Base-by-base conservation (phyloP, 1,284 basidiomycete genomes). In the Hemileia vastatrix region DNA sequence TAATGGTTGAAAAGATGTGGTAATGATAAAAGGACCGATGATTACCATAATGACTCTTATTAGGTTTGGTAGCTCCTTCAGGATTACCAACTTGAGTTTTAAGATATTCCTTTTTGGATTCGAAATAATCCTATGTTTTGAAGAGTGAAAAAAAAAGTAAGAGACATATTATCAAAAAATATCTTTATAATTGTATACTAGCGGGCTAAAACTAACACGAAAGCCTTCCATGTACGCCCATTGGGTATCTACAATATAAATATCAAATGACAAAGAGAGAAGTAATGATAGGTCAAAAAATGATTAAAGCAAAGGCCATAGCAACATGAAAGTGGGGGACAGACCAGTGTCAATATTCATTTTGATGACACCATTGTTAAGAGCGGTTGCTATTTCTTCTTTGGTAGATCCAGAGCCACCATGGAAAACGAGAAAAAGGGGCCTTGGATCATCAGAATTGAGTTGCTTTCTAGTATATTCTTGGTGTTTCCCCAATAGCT, bases 341-440 rank as follows among this genome's bases (percentile, higher is more conserved):
- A 50, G 18, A 63, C 61, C 61, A 27, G 61, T 63, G 24, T 63
- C 61, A 27, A 63, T 54, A 40, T 63, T 63, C 61, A 63, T 63
- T 54, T 96, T 96, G 75, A 95, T 86, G 57, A 94, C 94, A 77
- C 95, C 94, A 78, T 94, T 84, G 66, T 79, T 73, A 70, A 98
- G 94, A 62, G 94, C 94, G 54, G 87, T 91, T 73, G 81, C 81
- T 80, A 98, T 98, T 81, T 99, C 95, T 64, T 95, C 86, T 81
- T 94, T 93, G 72, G 87, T 86, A 43, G 94, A 97, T 64, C 95
- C 95, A 63, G 94, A 97, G 71, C 95, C 95, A 79, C 95, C 95
- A 82, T 99, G 95, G 91, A 98, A 99, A 79, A 98, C 95, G 66
- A 98, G 88, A 85, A 87, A 97, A 72, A 95, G 80, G 72, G 93